Evolutionary conservation across 345 rosid genomes (phyloP), one percentile per base, ranked within the genome.

Genomic region (Geranium rotundifolium): DNA sequence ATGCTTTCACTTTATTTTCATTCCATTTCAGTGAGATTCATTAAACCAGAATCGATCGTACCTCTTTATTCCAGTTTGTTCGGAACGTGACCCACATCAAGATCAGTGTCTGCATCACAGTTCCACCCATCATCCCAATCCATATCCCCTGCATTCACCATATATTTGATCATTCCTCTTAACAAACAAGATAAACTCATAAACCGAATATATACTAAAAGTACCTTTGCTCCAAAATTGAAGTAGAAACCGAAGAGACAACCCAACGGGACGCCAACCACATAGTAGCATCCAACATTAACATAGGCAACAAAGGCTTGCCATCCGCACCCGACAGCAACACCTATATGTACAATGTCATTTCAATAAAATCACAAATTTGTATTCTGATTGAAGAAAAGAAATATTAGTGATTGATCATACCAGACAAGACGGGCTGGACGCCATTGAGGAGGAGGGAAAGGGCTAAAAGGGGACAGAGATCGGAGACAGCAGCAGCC

Each of bases 311-410:
- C 95, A 65, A 77, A 80, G 17, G 79, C 65, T 80, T 84, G 93
- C 93, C 96, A 86, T 30, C 93, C 96, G 13, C 93, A 86, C 41
- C 96, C 96, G 62, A 89, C 93, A 39, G 92, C 92, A 62, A 84
- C 92, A 46, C 96, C 96, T 84, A 59, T 18, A 61, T 31, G 57
- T 9, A 39, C 19, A 29, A 6, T 7, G n/a, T n/a, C n/a, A n/a
- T n/a, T n/a, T n/a, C 10, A 20, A 41, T 0, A 23, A 52, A 7
- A 52, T 2, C 18, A 50, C n/a, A n/a, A n/a, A n/a, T n/a, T n/a
- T n/a, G n/a, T n/a, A n/a, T n/a, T n/a, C n/a, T n/a, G n/a, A n/a
- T n/a, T n/a, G n/a, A n/a, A n/a, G n/a, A n/a, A n/a, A n/a, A n/a
- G n/a, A n/a, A n/a, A n/a, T n/a, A n/a, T n/a, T n/a, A n/a, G n/a